Conservation (phyloP, 2,329 filamentous ascomycete genomes). For the Cercospora sesami region DNA sequence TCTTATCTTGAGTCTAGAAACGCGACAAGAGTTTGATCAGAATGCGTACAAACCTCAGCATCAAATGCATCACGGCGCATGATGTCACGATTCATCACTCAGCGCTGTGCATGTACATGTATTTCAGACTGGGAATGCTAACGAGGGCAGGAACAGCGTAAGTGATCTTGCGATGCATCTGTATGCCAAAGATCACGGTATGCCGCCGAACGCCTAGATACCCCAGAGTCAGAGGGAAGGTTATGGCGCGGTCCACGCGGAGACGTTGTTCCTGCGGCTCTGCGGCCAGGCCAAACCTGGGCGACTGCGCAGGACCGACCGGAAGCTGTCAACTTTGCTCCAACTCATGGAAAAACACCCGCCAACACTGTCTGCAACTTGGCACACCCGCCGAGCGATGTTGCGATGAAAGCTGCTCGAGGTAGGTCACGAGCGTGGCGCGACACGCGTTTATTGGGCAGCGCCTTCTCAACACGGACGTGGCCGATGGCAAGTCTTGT, state of each 20-base stretch:
- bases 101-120: not conserved
- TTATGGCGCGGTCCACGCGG: not conserved
- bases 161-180: not conserved
- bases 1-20: not conserved
- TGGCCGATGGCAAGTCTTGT: slow-evolving; percentile 1
- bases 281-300: not conserved
- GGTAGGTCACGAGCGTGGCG: slow-evolving; percentile 1
- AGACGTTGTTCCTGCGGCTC: slow-evolving; percentile 5
- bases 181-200: not conserved
- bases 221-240: not conserved
- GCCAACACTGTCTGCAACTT: not conserved
- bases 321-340: not conserved
- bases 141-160: not conserved
- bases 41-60: not conserved
- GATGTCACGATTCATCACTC: slow-evolving; percentile 11
- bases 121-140: not conserved
- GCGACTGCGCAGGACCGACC: not conserved
- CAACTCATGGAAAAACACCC: not conserved
- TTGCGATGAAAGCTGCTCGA: not conserved
- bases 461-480: slow-evolving; percentile 6
- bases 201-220: not conserved
- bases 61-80: not conserved
- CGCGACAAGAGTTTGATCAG: not conserved
- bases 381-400: not conserved
- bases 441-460: slow-evolving; percentile 3